phyloP scores from a whole-genome alignment of 2,329 filamentous ascomycete species.

The Colletotrichum tanaceti region DNA sequence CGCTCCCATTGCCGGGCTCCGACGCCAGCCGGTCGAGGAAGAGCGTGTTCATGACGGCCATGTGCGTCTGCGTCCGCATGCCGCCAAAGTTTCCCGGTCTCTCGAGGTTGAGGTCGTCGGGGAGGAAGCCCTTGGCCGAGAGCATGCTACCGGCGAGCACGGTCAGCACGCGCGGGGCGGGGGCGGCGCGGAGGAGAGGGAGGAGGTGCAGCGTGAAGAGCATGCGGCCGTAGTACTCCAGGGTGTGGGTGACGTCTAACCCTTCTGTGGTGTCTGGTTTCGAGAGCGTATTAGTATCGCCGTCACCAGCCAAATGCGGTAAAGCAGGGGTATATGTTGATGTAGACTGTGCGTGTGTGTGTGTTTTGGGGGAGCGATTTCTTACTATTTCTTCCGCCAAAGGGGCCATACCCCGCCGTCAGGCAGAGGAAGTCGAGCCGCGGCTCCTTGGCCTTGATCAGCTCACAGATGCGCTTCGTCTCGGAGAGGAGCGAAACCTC shows the following conservation, averaged over 20 bases:
- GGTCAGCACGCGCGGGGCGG: constrained; percentile 44
- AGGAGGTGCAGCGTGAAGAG: constrained; percentile 55
- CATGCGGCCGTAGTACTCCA: constrained; percentile 59
- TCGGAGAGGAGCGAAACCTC: constrained; percentile 60
- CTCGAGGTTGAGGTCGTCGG: constrained; percentile 44
- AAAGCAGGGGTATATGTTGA: background rate
- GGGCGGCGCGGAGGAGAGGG: constrained; percentile 49
- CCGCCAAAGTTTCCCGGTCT: constrained; percentile 42
- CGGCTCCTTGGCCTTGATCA: constrained; percentile 53
- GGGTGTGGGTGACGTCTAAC: constrained; percentile 53
- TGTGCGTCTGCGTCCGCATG: constrained; percentile 40
- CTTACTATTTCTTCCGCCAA: constrained; percentile 47
- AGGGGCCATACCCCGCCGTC: constrained; percentile 57
- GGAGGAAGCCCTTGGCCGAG: constrained; percentile 41
- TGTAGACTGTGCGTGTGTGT: too few species aligned
- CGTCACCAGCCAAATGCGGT: background rate
- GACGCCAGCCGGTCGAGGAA: constrained; percentile 44
- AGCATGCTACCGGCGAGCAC: constrained; percentile 44
- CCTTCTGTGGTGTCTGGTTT: constrained; percentile 54
- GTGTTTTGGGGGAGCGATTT: too few species aligned
- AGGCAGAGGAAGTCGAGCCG: constrained; percentile 58
- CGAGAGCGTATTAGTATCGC: background rate
- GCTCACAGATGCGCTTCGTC: constrained; percentile 51
- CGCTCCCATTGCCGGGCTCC: constrained; percentile 24
- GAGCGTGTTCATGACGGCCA: constrained; percentile 43